Conservation (phyloP, 352 stramenopile genomes). For the Globisporangium abappressorium region DNA sequence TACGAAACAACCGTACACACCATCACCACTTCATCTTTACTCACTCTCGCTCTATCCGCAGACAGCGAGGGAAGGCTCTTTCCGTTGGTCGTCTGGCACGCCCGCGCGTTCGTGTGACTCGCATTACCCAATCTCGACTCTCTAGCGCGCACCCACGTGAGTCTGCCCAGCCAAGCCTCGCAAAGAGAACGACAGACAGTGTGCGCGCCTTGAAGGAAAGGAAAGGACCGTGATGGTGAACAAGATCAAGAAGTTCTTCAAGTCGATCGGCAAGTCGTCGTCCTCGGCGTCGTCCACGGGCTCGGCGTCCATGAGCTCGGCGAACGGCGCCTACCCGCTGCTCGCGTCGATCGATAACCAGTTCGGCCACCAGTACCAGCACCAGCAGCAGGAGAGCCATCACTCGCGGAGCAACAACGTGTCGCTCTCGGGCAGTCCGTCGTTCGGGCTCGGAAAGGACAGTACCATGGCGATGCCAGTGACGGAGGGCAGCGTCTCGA, state of each 20-base stretch:
- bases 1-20: not conserved
- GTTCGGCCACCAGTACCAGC: constrained; percentile 11
- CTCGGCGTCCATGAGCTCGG: constrained; percentile 4
- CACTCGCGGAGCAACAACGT: constrained; percentile 3
- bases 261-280: constrained; percentile 40
- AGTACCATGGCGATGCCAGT: not conserved
- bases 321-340: constrained; percentile 9
- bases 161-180: not conserved
- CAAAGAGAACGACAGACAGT: not conserved
- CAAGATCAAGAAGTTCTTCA: constrained; percentile 52
- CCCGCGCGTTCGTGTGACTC: too few relatives aligned
- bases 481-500: constrained; percentile 5
- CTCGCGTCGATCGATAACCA: constrained; percentile 21
- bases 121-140: not conserved
- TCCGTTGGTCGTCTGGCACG: not conserved
- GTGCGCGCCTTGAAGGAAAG: not conserved
- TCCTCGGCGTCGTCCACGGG: not conserved
- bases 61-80: not conserved
- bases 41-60: not conserved
- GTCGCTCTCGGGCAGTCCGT: constrained; percentile 6
- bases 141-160: not conserved
- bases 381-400: constrained; percentile 6
- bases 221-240: constrained; percentile 33
- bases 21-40: not conserved
- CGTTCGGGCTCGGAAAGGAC: not conserved